Evolutionary conservation across 176 grass and related monocot genomes (phyloP).

Genomic region (Musa troglodytarum): DNA sequence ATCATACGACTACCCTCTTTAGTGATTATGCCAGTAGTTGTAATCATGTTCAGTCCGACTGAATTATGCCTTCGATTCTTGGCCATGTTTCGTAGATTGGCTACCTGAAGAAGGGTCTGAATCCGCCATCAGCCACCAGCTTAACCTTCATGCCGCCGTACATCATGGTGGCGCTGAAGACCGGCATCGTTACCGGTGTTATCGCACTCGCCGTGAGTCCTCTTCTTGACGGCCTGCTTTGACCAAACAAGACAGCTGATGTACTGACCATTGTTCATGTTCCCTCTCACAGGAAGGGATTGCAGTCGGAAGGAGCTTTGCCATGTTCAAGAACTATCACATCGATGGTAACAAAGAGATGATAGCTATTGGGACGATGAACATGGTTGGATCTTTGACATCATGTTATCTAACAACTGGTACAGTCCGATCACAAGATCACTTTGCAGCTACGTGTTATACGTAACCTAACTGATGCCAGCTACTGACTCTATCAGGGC

Average conservation of each 20-base stretch:
- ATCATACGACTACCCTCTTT: not conserved
- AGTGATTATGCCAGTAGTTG: too few relatives aligned
- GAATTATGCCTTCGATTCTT: too few relatives aligned
- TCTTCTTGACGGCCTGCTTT: too few relatives aligned
- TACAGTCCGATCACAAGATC: not conserved
- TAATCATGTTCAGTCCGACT: too few relatives aligned
- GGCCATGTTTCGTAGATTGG: constrained; percentile 43
- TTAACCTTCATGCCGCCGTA: constrained; percentile 58
- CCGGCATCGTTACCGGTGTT: constrained; percentile 77
- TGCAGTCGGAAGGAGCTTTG: constrained; percentile 83
- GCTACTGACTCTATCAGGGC: constrained; percentile 20
- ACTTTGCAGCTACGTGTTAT: not conserved
- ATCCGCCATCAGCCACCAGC: constrained; percentile 53
- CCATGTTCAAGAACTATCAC: constrained; percentile 98
- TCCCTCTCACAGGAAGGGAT: constrained; percentile 63
- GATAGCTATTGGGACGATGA: constrained; percentile 87
- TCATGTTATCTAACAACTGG: constrained; percentile 97
- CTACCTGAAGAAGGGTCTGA: constrained; percentile 82
- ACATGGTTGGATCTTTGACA: constrained; percentile 73
- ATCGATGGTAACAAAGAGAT: constrained; percentile 99
- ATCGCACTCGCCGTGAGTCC: constrained; percentile 73
- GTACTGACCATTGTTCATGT: not conserved
- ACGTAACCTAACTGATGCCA: not conserved
- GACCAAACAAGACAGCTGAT: too few relatives aligned
- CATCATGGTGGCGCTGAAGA: constrained; percentile 68